A percentile compares a stretch with the other conserved stretches of the same genome.
These are phyloP conservation scores for Sedum album DNA, from an alignment of 164 flowering plant genomes.

Conservation along the genomic window DNA sequence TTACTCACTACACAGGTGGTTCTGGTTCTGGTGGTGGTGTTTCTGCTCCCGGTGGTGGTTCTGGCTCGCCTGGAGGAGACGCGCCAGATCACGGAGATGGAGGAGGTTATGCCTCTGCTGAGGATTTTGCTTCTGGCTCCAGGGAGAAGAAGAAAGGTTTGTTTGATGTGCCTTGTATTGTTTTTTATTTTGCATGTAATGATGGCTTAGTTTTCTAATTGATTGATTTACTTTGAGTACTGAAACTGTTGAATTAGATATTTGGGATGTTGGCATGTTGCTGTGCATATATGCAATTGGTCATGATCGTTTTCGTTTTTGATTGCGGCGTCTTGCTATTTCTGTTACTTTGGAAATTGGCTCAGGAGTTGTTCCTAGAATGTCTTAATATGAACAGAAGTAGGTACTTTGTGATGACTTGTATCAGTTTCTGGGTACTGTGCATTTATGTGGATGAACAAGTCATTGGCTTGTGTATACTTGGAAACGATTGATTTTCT, in stretches of 20 bases:
- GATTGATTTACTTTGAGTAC: neutral
- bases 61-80: constrained; percentile 45
- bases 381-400: too few species aligned
- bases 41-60: constrained; percentile 8
- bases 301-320: too few species aligned
- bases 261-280: too few species aligned
- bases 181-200: constrained; percentile 5
- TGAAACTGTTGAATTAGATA: neutral
- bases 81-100: constrained; percentile 61
- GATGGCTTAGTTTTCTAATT: neutral
- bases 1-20: constrained; percentile 46
- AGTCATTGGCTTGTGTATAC: neutral
- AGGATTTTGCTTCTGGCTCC: constrained; percentile 79
- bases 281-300: too few species aligned
- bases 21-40: constrained; percentile 11
- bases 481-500: neutral
- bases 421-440: neutral
- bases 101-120: constrained; percentile 78
- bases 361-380: too few species aligned
- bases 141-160: constrained; percentile 86
- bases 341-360: too few species aligned
- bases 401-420: too few species aligned
- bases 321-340: too few species aligned
- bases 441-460: neutral
- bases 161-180: neutral